Evolutionary conservation across 177 flowering plant species (phyloP).

Genomic region (Telopea speciosissima): DNA sequence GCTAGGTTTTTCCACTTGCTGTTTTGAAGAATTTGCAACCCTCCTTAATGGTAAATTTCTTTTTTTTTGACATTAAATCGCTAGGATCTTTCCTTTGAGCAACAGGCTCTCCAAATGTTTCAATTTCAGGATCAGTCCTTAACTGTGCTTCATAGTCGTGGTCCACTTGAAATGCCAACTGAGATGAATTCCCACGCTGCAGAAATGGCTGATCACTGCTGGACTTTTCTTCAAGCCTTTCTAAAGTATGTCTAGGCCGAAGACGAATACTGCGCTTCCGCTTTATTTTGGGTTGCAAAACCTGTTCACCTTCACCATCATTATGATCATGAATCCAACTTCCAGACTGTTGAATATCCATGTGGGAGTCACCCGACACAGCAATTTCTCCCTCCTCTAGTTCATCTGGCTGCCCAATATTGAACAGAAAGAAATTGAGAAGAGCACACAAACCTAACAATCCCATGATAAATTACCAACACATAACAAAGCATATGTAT

Average conservation of each 20-base stretch:
- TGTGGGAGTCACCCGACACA: slow-evolving; percentile 78
- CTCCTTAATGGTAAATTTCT: slow-evolving; percentile 48
- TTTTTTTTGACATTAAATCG: slow-evolving; percentile 41
- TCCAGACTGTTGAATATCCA: slow-evolving; percentile 89
- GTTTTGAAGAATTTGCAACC: slow-evolving; percentile 42
- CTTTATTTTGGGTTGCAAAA: slow-evolving; percentile 88
- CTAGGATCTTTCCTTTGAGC: slow-evolving; percentile 42
- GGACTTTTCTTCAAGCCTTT: slow-evolving; percentile 62
- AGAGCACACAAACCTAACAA: neutral
- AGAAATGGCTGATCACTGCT: slow-evolving; percentile 38
- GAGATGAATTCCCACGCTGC: slow-evolving; percentile 52
- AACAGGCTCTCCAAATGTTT: slow-evolving; percentile 31
- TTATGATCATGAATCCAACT: slow-evolving; percentile 96
- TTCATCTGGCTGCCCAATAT: slow-evolving; percentile 63
- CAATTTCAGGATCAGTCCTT: slow-evolving; percentile 45
- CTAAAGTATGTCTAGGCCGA: slow-evolving; percentile 64
- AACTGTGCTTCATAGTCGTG: slow-evolving; percentile 40
- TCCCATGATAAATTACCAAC: neutral
- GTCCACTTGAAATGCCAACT: slow-evolving; percentile 41
- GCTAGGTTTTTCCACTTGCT: slow-evolving; percentile 49
- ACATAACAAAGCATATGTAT: neutral
- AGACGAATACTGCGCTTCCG: slow-evolving; percentile 82
- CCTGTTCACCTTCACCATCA: slow-evolving; percentile 97
- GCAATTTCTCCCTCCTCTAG: slow-evolving; percentile 98
- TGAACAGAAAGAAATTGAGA: slow-evolving; percentile 14